Conservation (phyloP, 352 stramenopile species). For the Albugo laibachii region DNA sequence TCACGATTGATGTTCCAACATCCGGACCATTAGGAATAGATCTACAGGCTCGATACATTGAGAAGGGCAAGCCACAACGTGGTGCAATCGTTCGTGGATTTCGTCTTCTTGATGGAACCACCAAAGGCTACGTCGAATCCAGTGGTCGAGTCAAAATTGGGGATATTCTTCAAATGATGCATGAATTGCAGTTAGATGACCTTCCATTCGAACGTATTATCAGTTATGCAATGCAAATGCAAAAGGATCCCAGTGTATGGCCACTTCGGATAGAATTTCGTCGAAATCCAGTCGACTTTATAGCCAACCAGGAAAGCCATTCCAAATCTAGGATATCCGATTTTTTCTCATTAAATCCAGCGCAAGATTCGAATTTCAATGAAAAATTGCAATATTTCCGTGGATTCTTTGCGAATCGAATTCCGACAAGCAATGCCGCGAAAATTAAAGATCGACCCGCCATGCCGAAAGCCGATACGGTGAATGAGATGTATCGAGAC, state of each 20-base stretch:
- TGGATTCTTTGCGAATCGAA: constrained; percentile 64
- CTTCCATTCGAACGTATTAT: constrained; percentile 75
- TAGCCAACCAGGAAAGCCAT: constrained; percentile 11
- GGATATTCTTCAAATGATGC: constrained; percentile 63
- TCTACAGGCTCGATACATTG: constrained; percentile 43
- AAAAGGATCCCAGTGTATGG: constrained; percentile 44
- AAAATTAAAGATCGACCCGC: constrained; percentile 52
- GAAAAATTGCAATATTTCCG: constrained; percentile 76
- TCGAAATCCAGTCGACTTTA: constrained; percentile 14
- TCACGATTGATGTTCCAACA: constrained; percentile 50
- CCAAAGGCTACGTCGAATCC: constrained; percentile 43
- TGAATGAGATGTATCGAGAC: constrained; percentile 77
- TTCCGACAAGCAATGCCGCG: constrained; percentile 42
- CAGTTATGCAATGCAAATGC: constrained; percentile 45
- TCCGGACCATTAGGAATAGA: constrained; percentile 49
- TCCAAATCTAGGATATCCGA: constrained; percentile 28
- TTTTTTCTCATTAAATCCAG: constrained; percentile 52
- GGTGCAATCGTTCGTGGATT: constrained; percentile 67
- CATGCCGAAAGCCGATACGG: constrained; percentile 28
- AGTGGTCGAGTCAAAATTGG: constrained; percentile 52
- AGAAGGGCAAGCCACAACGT: constrained; percentile 49
- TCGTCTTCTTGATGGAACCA: constrained; percentile 24
- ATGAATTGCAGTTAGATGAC: constrained; percentile 56
- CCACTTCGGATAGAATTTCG: constrained; percentile 60
- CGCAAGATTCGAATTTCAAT: constrained; percentile 62